phyloP scores from a whole-genome alignment of 768 basidiomycete species.

The Suillus tomentosus region DNA sequence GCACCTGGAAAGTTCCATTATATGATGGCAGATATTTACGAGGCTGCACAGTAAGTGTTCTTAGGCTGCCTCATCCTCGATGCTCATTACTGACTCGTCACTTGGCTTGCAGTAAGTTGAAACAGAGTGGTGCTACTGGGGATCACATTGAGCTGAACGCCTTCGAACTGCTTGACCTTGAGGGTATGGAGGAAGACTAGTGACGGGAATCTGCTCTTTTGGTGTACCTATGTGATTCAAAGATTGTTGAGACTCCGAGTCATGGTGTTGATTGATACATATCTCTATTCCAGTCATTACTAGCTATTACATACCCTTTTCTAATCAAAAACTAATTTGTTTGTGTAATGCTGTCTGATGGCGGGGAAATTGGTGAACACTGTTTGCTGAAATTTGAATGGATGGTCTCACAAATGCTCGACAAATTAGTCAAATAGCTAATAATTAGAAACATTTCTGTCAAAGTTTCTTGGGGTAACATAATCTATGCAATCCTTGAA shows the following conservation, averaged over 20 bases:
- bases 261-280: background rate
- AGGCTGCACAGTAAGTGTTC: no score
- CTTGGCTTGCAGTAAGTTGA: no score
- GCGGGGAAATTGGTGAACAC: background rate
- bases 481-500: background rate
- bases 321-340: background rate
- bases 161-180: no score
- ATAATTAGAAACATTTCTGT: background rate
- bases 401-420: background rate
- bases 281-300: background rate
- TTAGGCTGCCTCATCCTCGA: no score
- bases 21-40: no score
- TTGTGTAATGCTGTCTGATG: background rate
- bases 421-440: background rate
- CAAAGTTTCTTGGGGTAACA: slow-evolving; percentile 3
- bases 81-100: no score
- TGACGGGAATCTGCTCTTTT: background rate
- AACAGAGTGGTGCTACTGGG: no score
- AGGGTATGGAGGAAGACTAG: no score
- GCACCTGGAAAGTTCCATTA: no score
- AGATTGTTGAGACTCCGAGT: background rate
- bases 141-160: no score
- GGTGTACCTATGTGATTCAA: background rate
- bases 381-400: background rate
- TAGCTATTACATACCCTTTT: slow-evolving; percentile 3